Evolutionary conservation across 2,329 filamentous ascomycete species (phyloP).

Genomic region (Furcasterigmium sp.): DNA sequence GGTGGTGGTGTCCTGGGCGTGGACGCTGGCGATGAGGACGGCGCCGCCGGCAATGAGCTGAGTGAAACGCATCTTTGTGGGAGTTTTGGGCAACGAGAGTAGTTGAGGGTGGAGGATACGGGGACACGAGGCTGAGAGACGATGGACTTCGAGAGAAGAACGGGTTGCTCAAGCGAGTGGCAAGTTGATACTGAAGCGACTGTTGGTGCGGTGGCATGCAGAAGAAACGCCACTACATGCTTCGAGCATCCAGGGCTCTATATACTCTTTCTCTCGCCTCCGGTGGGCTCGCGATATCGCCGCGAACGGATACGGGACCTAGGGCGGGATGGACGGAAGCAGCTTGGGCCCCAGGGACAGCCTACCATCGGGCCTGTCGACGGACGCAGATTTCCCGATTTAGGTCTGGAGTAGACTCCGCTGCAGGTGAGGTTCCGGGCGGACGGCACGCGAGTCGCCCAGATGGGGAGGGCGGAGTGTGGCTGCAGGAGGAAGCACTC

Average conservation of each 20-base stretch:
- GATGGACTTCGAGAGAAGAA: background rate
- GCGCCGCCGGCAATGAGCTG: conserved; percentile 5
- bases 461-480: too few relatives aligned
- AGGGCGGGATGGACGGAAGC: too few relatives aligned
- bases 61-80: conserved; percentile 3
- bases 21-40: conserved; percentile 5
- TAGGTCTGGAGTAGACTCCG: too few relatives aligned
- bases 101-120: background rate
- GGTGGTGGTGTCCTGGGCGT: conserved; percentile 4
- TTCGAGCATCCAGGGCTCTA: background rate
- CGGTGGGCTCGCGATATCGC: background rate
- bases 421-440: too few relatives aligned
- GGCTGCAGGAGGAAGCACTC: too few relatives aligned
- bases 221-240: background rate
- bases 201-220: conserved; percentile 2
- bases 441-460: too few relatives aligned
- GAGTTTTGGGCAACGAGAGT: conserved; percentile 1
- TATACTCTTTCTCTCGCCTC: background rate
- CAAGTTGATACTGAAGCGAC: background rate
- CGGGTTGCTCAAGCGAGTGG: background rate
- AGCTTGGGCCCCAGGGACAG: too few relatives aligned
- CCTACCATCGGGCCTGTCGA: too few relatives aligned
- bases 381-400: too few relatives aligned
- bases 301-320: background rate
- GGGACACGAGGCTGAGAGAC: background rate